A percentile compares a stretch with the other conserved stretches of the same genome.
These are phyloP conservation scores for Nephelium lappaceum DNA, from an alignment of 345 rosid genomes.

Conservation along the genomic window DNA sequence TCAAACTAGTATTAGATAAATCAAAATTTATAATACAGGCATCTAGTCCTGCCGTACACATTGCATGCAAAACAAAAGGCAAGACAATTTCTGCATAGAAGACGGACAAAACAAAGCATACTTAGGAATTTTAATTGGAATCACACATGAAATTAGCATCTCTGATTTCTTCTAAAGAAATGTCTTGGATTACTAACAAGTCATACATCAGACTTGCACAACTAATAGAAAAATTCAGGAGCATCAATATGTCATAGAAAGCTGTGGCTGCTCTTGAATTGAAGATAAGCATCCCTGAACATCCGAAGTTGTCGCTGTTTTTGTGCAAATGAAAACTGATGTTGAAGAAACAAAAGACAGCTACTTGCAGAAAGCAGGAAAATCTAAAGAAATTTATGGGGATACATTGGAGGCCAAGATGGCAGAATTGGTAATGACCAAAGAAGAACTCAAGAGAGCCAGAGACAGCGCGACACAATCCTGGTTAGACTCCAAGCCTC, in stretches of 20 bases:
- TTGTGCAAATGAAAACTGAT: constrained; percentile 10
- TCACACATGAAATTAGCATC: not conserved
- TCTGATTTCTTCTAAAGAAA: not conserved
- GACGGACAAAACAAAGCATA: constrained; percentile 23
- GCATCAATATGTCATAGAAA: not conserved
- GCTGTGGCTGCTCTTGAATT: not conserved
- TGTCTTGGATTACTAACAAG: not conserved
- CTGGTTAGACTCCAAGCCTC: constrained; percentile 60
- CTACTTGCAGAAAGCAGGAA: not conserved
- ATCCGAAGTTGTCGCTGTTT: not conserved
- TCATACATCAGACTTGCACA: not conserved
- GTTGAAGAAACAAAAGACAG: constrained; percentile 10
- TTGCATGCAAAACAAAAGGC: constrained; percentile 15
- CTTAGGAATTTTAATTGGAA: constrained; percentile 3
- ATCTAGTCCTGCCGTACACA: constrained; percentile 31
- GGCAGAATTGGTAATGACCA: constrained; percentile 35
- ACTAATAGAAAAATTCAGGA: not conserved
- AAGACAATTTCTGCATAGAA: constrained; percentile 11
- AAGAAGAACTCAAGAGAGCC: constrained; percentile 42
- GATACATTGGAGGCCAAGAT: constrained; percentile 26
- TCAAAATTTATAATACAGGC: constrained; percentile 5
- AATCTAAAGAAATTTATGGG: not conserved
- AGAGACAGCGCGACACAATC: constrained; percentile 48
- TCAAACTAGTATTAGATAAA: too few relatives aligned
- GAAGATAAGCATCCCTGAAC: not conserved